Percentiles rank a stretch among this genome's conserved stretches.
Evolutionary conservation across 148 eudicot genomes (phyloP).

Genomic region (Nepenthes mirabilis): DNA sequence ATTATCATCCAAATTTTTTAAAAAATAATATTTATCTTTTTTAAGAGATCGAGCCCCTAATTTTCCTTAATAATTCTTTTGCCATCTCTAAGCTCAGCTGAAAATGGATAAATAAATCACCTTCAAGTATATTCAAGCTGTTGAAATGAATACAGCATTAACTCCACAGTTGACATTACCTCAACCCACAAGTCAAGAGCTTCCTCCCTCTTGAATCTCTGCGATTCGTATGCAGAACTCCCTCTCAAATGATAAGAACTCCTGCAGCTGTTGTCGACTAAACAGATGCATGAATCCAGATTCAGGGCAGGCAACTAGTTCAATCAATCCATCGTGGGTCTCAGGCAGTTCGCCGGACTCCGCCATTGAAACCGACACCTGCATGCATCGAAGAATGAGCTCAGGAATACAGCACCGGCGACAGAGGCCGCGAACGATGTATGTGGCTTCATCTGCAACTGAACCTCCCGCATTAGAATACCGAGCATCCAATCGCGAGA

Average conservation of each 20-base stretch:
- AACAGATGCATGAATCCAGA: constrained; percentile 58
- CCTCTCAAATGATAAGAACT: constrained; percentile 75
- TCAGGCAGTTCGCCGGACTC: constrained; percentile 57
- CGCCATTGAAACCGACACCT: constrained; percentile 77
- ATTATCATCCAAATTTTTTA: too few species aligned
- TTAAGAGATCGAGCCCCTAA: too few species aligned
- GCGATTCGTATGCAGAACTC: constrained; percentile 55
- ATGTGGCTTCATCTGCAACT: constrained; percentile 64
- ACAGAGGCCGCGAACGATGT: constrained; percentile 72
- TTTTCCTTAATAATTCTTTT: too few species aligned
- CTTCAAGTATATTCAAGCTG: too few species aligned
- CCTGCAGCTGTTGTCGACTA: constrained; percentile 92
- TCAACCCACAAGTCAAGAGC: too few species aligned
- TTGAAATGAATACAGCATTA: too few species aligned
- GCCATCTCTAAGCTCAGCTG: too few species aligned
- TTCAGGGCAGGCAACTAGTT: constrained; percentile 73
- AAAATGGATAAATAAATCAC: too few species aligned
- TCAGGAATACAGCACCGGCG: constrained; percentile 95
- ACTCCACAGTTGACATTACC: too few species aligned
- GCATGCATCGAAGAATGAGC: constrained; percentile 73
- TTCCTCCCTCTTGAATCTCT: constrained; percentile 50
- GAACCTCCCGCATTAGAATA: constrained; percentile 49
- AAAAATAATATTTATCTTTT: too few species aligned
- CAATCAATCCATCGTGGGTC: constrained; percentile 58
- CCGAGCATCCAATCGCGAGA: constrained; percentile 87